Conservation (phyloP, 2,329 filamentous ascomycete species). For the Neofusicoccum sp. region DNA sequence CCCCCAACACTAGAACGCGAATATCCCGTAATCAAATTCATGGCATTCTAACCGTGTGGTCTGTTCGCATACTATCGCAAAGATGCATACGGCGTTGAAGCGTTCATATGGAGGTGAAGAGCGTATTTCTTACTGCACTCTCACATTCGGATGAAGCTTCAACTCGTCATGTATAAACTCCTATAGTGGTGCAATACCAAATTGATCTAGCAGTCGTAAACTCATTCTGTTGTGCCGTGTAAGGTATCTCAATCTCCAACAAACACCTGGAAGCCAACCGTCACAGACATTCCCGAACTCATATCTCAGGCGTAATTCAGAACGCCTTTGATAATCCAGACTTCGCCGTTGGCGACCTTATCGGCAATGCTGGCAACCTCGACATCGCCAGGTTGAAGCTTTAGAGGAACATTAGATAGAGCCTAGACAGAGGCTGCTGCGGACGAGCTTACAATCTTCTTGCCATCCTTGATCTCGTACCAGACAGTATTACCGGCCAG, state of each 20-base stretch:
- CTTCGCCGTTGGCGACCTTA: slow-evolving; percentile 80
- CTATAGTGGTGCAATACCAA: too few species aligned
- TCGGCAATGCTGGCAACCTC: slow-evolving; percentile 73
- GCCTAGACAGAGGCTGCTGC: not conserved
- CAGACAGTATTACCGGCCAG: slow-evolving; percentile 70
- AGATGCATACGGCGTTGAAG: too few species aligned
- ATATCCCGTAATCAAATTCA: not conserved
- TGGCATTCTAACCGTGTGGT: not conserved
- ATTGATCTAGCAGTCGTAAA: not conserved
- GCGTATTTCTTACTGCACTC: too few species aligned
- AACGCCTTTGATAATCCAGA: slow-evolving; percentile 71
- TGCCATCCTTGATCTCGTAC: slow-evolving; percentile 74
- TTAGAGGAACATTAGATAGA: slow-evolving; percentile 24
- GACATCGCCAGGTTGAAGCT: slow-evolving; percentile 77
- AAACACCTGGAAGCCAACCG: not conserved
- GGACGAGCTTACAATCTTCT: slow-evolving; percentile 57
- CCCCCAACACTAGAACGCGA: too few species aligned
- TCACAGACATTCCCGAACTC: not conserved
- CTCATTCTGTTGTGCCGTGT: not conserved
- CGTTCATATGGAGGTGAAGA: too few species aligned
- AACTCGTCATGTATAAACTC: too few species aligned
- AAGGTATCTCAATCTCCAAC: not conserved
- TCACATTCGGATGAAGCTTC: too few species aligned
- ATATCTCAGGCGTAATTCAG: slow-evolving; percentile 37
- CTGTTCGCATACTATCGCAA: too few species aligned